Percentiles rank a stretch among this genome's conserved stretches.
These are phyloP conservation scores for Mycena sp. DNA, from an alignment of 1,284 basidiomycete genomes.

Conservation along the genomic window DNA sequence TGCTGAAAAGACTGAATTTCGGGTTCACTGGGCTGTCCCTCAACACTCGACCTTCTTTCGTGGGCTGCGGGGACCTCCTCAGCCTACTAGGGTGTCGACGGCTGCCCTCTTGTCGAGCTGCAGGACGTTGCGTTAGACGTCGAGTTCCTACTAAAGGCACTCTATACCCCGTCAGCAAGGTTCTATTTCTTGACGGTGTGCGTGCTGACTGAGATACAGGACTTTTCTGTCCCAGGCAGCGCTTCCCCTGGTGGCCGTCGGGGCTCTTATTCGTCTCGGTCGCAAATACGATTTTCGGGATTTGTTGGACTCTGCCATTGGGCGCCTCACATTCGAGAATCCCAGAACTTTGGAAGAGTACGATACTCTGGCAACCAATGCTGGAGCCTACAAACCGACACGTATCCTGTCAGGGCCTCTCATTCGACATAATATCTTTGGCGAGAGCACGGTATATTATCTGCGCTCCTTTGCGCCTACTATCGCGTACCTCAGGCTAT, in stretches of 20 bases:
- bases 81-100: conserved; percentile 19
- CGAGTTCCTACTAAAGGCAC: conserved; percentile 13
- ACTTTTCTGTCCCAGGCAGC: background rate
- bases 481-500: background rate
- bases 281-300: background rate
- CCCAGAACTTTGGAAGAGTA: background rate
- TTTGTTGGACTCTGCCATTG: background rate
- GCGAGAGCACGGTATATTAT: conserved; percentile 12
- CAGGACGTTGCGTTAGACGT: conserved; percentile 30
- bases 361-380: background rate
- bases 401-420: conserved; percentile 6
- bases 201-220: background rate
- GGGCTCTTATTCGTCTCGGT: background rate
- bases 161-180: conserved; percentile 16
- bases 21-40: conserved; percentile 33
- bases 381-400: background rate
- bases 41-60: conserved; percentile 33
- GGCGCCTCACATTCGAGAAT: background rate
- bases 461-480: conserved; percentile 15
- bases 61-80: conserved; percentile 34
- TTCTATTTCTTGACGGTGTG: background rate
- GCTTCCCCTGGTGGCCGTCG: background rate
- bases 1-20: conserved; percentile 27
- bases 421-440: conserved; percentile 17
- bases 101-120: conserved; percentile 35